phyloP scores from a whole-genome alignment of 1,139 yeast species.

The Sugiyamaella sp. region DNA sequence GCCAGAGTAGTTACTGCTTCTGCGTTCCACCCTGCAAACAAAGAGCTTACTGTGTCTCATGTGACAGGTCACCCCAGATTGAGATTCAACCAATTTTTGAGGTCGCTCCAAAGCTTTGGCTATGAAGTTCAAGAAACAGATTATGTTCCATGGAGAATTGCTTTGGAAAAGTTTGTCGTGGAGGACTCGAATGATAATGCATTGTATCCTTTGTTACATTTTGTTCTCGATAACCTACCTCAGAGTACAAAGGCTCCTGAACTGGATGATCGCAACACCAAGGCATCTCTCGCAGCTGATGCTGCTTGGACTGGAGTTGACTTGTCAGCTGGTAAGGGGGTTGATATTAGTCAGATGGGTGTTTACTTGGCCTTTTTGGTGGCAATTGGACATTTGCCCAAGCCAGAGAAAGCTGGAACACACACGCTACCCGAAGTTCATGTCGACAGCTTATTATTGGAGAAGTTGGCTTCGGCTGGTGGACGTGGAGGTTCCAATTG shows the following conservation, averaged over 20 bases:
- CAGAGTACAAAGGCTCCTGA: slow-evolving; percentile 94
- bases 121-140: slow-evolving; percentile 63
- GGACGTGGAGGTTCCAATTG: slow-evolving; percentile 54
- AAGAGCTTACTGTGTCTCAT: slow-evolving; percentile 71
- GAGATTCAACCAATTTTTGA: slow-evolving; percentile 72
- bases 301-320: slow-evolving; percentile 66
- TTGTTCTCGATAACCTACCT: slow-evolving; percentile 90
- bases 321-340: slow-evolving; percentile 70
- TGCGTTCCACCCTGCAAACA: slow-evolving; percentile 71
- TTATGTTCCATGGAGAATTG: slow-evolving; percentile 77
- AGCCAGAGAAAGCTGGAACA: slow-evolving; percentile 54
- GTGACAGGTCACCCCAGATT: slow-evolving; percentile 98
- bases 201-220: slow-evolving; percentile 87
- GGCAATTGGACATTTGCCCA: slow-evolving; percentile 71
- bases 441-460: slow-evolving; percentile 61
- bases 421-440: slow-evolving; percentile 59
- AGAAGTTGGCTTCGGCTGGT: slow-evolving; percentile 75
- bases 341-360: slow-evolving; percentile 66
- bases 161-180: slow-evolving; percentile 75
- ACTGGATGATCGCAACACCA: slow-evolving; percentile 83
- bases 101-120: slow-evolving; percentile 68
- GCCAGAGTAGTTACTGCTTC: slow-evolving; percentile 88
- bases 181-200: slow-evolving; percentile 78
- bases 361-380: slow-evolving; percentile 77
- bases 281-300: slow-evolving; percentile 62